phyloP scores from a whole-genome alignment of 225 moss, liverwort and hornwort genomes.

The Asterella californica region DNA sequence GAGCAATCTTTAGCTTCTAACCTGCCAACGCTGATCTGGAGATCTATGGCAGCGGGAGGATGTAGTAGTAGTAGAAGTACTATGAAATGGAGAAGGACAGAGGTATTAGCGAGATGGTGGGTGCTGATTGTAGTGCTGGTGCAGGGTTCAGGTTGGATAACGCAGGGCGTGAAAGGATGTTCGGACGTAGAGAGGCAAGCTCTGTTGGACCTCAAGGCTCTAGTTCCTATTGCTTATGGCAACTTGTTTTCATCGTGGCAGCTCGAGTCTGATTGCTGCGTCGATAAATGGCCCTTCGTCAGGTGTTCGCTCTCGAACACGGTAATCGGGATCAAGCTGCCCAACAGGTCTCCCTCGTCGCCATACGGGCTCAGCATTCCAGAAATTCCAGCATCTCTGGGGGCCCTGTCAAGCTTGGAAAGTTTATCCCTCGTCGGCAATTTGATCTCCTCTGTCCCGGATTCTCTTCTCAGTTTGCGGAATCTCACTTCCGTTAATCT shows the following conservation, averaged over 20 bases:
- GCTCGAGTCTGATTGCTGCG: conserved; percentile 13
- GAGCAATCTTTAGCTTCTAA: background rate
- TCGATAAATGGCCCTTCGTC: conserved; percentile 7
- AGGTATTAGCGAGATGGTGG: background rate
- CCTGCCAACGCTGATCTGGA: background rate
- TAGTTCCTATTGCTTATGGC: background rate
- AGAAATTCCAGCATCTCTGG: conserved; percentile 5
- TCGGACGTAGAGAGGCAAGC: conserved; percentile 13
- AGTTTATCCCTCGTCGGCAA: conserved; percentile 8
- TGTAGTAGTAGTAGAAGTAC: background rate
- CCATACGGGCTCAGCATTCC: background rate
- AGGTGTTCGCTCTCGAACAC: background rate
- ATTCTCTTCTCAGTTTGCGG: background rate
- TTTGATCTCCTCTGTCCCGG: conserved; percentile 8
- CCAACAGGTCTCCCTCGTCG: background rate
- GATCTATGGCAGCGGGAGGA: conserved; percentile 11
- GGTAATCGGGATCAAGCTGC: conserved; percentile 1
- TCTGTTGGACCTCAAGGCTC: conserved; percentile 15
- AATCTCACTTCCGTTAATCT: conserved; percentile 5
- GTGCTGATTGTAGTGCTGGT: conserved; percentile 1
- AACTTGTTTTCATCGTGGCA: conserved; percentile 5
- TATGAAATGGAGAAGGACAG: no score
- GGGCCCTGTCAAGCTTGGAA: conserved; percentile 10
- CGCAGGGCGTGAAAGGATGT: conserved; percentile 12
- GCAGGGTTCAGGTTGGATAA: conserved; percentile 14